Base-by-base conservation (phyloP, 202 grass and related monocot genomes). In the Eragrostis tef region DNA sequence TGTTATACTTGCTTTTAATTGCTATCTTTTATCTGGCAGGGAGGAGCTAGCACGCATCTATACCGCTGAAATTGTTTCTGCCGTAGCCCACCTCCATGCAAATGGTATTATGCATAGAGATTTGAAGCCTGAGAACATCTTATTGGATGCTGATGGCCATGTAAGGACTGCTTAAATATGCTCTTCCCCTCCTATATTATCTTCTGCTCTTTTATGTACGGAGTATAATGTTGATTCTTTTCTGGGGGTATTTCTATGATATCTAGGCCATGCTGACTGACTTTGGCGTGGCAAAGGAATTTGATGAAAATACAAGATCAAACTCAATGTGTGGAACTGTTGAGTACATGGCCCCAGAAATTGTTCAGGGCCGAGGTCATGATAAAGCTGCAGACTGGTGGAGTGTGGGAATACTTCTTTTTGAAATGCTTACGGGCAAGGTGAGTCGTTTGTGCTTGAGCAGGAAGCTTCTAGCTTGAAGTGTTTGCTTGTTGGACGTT, bases 381-480 rank as follows among this genome's bases (percentile, higher is more conserved):
- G 92, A 98, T 91, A 98, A 98, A 66, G 96, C 90, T 76, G 96
- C 96, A 21, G 96, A 98, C 74, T 98, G 96, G 96, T 98, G 96
- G 96, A 98, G 96, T 59, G 96, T 95, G 49, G 96, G 96, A 29
- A 90, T 98, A 75, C 88, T 98, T 61, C 85, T 98, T 83, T 98
- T 95, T 29, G 96, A 98, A 89, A 98, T 98, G 96, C 96, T 98
- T 85, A 98, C 96, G 1, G 88, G 96, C 80, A 95, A 90, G 90
- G 96, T 98, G 52, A 79, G 77, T 69, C 85, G 25, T 85, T 83
- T 70, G 64, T 27, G 9, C 6, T 39, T 39, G 34, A 69, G 6
- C 16, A 4, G n/a, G 7, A 63, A 75, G 42, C 46, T 84, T 82
- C 20, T 74, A 14, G 21, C 26, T 20, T 26, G 69, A 42, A 48